Base-by-base conservation (phyloP, 2,329 filamentous ascomycete genomes). In the Epichloe scottii region DNA sequence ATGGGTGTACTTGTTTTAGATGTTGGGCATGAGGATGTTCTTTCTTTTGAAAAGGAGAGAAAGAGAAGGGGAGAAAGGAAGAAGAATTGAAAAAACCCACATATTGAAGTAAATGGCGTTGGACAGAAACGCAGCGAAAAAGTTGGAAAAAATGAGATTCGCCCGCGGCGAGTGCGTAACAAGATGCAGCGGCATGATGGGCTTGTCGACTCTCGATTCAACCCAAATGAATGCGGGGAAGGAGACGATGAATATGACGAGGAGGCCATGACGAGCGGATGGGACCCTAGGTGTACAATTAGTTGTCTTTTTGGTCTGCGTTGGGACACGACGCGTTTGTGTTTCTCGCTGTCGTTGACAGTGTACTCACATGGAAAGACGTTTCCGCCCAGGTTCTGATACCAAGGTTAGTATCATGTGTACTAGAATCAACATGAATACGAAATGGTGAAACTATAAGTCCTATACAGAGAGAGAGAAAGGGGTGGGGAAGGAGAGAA, bases 91-190 rank as follows among this genome's bases (percentile, higher is more conserved):
- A 34, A 44, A 37, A 17, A 19, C 71, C 65, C 62, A 74, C 71
- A 77, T 73, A 62, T 82, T 82, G 61, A 82, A 82, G 19, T 78
- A 59, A 45, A 82, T 72, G 8, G 78, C 73, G 57, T 79, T 81
- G 47, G 71, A 61, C 11, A 82, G 61, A 39, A 79, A 61, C 2
- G 75, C 71, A 14, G 68, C 72, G 42, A 79, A 61, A 56, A 72
- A 70, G 59, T 82, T 82, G 52, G 71, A 65, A 51, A 80, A 72
- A 51, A 83, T 76, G 34, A 84, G 64, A 57, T 80, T 79, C 15
- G 72, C 72, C n/a, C 76, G 69, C 2, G 81, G 80, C 0, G 70
- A 60, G 7, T 64, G 65, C 14, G 64, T 64, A 40, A 84, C 62
- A 2, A 83, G 69, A 37, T 68, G 62, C 8, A 83, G 67, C 0